phyloP scores from a whole-genome alignment of 768 basidiomycete genomes.

The Rickenella mellea region DNA sequence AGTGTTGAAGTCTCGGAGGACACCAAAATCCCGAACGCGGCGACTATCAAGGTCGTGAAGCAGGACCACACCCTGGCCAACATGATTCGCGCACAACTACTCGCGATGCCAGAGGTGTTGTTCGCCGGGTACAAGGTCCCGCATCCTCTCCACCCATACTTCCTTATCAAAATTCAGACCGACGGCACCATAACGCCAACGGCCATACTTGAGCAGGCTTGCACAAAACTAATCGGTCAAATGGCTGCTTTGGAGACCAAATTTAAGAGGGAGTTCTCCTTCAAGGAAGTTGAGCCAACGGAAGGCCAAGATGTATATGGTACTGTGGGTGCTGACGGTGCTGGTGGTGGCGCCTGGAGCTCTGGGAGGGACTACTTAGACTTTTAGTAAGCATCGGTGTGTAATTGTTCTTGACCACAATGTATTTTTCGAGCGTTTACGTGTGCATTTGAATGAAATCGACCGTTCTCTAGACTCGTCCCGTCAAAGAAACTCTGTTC shows the following conservation, averaged over 20 bases:
- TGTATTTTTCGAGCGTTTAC: too few species aligned
- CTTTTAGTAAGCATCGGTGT: constrained; percentile 29
- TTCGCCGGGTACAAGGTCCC: constrained; percentile 99
- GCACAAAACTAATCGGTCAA: constrained; percentile 68
- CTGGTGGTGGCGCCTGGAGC: constrained; percentile 30
- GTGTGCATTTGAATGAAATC: too few species aligned
- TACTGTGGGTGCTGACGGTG: constrained; percentile 23
- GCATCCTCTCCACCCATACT: constrained; percentile 90
- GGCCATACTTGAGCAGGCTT: constrained; percentile 74
- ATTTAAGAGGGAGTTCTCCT: constrained; percentile 77
- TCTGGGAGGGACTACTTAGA: constrained; percentile 45
- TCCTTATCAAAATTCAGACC: constrained; percentile 92
- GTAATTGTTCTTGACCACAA: too few species aligned
- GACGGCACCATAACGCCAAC: constrained; percentile 81
- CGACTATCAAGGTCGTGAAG: constrained; percentile 88
- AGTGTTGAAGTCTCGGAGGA: constrained; percentile 91
- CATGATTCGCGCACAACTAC: constrained; percentile 93
- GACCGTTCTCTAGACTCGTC: too few species aligned
- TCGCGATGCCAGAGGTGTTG: constrained; percentile 76
- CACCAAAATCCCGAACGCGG: constrained; percentile 96
- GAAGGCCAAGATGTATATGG: constrained; percentile 37
- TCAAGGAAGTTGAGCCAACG: constrained; percentile 51
- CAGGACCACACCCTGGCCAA: constrained; percentile 97
- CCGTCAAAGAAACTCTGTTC: too few species aligned
- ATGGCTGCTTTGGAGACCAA: constrained; percentile 60